These are phyloP conservation scores for Ogataea trehalophila DNA, from an alignment of 805 yeast species.

Conservation along the genomic window DNA sequence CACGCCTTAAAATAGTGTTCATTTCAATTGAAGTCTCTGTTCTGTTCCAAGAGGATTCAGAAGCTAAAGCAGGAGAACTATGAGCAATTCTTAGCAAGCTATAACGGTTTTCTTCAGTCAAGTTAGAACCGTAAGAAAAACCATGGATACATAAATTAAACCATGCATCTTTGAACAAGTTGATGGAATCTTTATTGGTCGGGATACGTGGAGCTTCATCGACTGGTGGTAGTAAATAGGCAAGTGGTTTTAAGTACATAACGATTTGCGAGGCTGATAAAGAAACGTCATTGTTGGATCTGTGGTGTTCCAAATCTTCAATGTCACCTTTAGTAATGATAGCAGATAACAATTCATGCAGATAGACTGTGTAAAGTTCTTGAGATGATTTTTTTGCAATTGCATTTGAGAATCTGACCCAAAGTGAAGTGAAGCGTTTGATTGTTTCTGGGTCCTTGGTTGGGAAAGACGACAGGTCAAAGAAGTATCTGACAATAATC, in stretches of 20 bases:
- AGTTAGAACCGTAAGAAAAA: conserved; percentile 54
- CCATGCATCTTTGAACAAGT: conserved; percentile 85
- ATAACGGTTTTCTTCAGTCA: conserved; percentile 41
- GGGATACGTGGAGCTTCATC: conserved; percentile 39
- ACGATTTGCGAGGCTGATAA: conserved; percentile 67
- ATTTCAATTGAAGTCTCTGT: conserved; percentile 90
- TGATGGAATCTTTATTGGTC: conserved; percentile 45
- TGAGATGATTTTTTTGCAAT: conserved; percentile 30
- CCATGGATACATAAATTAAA: conserved; percentile 92
- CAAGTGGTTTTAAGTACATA: conserved; percentile 64
- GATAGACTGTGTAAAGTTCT: conserved; percentile 50
- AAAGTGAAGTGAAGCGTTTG: conserved; percentile 43
- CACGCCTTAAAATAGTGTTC: conserved; percentile 85
- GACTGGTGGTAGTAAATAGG: conserved; percentile 62
- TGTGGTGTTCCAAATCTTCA: conserved; percentile 64
- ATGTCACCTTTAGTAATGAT: conserved; percentile 79
- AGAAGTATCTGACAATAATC: conserved; percentile 54
- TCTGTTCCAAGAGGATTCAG: conserved; percentile 72
- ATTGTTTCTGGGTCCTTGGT: conserved; percentile 35
- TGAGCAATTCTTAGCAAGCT: conserved; percentile 72
- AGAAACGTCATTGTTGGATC: conserved; percentile 69
- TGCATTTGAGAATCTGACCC: conserved; percentile 38
- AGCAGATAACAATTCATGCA: conserved; percentile 60
- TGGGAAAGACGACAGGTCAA: conserved; percentile 44
- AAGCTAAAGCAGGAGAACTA: conserved; percentile 82